Conservation (phyloP, 179 eudicot genomes). For the Dionaea muscipula region DNA sequence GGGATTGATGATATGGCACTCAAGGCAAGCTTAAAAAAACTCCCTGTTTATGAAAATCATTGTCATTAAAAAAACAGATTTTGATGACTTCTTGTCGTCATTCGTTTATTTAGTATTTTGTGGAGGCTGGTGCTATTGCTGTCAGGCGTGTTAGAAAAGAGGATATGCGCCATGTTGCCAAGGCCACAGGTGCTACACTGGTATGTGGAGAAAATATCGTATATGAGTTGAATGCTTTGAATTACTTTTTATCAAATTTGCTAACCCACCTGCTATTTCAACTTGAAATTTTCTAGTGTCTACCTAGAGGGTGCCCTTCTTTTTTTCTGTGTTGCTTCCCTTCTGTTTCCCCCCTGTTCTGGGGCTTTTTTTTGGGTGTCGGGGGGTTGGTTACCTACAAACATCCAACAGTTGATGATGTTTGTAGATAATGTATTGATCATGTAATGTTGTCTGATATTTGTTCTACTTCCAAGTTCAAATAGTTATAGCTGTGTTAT, state of each 20-base stretch:
- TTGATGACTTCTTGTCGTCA: not conserved
- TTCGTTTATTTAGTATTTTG: conserved; percentile 51
- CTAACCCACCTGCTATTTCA: not conserved
- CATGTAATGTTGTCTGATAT: too few relatives aligned
- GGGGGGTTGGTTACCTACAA: too few relatives aligned
- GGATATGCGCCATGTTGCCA: conserved; percentile 92
- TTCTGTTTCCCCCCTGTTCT: too few relatives aligned
- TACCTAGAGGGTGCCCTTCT: too few relatives aligned
- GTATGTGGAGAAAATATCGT: conserved; percentile 26
- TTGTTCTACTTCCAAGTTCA: too few relatives aligned
- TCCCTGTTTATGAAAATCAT: not conserved
- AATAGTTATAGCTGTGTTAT: too few relatives aligned
- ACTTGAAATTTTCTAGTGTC: too few relatives aligned
- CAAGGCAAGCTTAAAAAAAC: conserved; percentile 41
- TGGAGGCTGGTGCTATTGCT: conserved; percentile 95
- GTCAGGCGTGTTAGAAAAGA: conserved; percentile 90
- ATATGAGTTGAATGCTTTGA: not conserved
- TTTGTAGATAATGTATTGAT: too few relatives aligned
- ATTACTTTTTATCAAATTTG: too few relatives aligned
- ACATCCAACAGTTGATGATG: too few relatives aligned
- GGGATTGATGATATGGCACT: conserved; percentile 99
- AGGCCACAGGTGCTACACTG: conserved; percentile 95
- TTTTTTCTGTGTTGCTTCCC: too few relatives aligned
- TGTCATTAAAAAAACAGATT: not conserved
- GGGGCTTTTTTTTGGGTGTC: too few relatives aligned